Base-by-base conservation (phyloP, 345 rosid genomes). In the Lumnitzera racemosa region DNA sequence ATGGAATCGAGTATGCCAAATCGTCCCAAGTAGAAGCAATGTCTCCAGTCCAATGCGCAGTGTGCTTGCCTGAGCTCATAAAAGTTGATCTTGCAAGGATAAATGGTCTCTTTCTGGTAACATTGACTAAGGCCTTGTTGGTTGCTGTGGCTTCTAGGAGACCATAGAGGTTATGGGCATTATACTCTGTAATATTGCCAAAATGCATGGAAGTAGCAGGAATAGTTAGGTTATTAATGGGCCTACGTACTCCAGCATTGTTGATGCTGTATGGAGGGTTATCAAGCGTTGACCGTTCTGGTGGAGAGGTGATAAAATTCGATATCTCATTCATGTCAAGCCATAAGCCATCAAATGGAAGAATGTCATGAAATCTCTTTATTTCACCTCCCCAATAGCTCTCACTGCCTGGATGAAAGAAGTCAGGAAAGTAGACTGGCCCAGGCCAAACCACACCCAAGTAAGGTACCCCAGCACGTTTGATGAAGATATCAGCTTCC, bases 31-130 rank as follows among this genome's bases (percentile, higher is more conserved):
- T 74, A 4, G 96, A 84, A 16, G 79, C 79, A 57, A 78, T 79
- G 65, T 89, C 92, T 0, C 96, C 96, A 0, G 96, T 89, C 92
- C 92, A 86, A 46, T 89, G 96, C 13, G 96, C 92, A 0, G 92
- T 58, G 70, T 86, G 85, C 67, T 74, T 83, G 20, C 96, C 96
- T 0, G 90, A 85, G 72, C 90, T 78, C 15, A 82, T 77, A 61
- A 83, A 89, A n/a, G 90, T 89, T 25, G 96, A 89, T 68, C 96
- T 76, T 0, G 81, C 55, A 52, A 89, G 90, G 15, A 89, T 49
- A 64, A 89, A 89, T 2, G 96, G 87, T 77, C 92, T 77, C 68
- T 80, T 82, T 0, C 78, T 68, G 4, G 77, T 83, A 17, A 56
- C 48, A 52, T 78, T 75, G 47, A 53, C 63, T 62, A 89, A 60